These are phyloP conservation scores for Pseudogymnoascus sp. DNA, from an alignment of 2,329 filamentous ascomycete species.

Conservation along the genomic window DNA sequence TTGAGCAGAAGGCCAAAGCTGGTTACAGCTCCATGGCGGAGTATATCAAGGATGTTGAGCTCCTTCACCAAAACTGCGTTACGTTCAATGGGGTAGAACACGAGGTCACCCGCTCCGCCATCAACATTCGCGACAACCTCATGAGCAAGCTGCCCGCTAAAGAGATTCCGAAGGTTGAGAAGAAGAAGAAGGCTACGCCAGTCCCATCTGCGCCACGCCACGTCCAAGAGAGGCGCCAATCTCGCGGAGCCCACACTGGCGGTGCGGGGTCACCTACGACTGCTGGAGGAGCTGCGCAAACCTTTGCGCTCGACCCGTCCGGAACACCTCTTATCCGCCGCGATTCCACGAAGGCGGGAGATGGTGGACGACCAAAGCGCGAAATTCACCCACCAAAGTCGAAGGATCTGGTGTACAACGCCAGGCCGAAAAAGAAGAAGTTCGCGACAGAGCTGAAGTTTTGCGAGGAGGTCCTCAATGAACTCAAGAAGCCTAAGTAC, in stretches of 20 bases:
- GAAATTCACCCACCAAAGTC: conserved; percentile 87
- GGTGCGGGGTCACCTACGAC: conserved; percentile 27
- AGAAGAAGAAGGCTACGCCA: conserved; percentile 40
- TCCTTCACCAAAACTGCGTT: conserved; percentile 71
- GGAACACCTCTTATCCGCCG: conserved; percentile 77
- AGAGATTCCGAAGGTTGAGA: conserved; percentile 54
- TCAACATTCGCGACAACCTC: conserved; percentile 49
- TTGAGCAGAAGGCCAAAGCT: conserved; percentile 64
- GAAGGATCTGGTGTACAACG: conserved; percentile 82
- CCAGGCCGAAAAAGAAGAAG: conserved; percentile 84
- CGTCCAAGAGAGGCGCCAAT: conserved; percentile 29
- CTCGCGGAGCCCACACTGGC: conserved; percentile 24
- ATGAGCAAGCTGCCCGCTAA: conserved; percentile 48
- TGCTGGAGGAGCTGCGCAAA: conserved; percentile 36
- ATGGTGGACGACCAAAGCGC: conserved; percentile 76
- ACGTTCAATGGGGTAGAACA: conserved; percentile 78
- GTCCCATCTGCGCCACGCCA: conserved; percentile 21
- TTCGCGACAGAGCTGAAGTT: conserved; percentile 83
- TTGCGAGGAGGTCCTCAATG: conserved; percentile 70
- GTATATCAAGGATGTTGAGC: conserved; percentile 64
- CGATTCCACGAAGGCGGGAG: conserved; percentile 62
- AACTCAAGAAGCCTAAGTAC: conserved; percentile 69
- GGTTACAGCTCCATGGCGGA: conserved; percentile 62
- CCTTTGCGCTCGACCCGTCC: conserved; percentile 69
- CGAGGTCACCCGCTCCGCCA: conserved; percentile 52